Evolutionary conservation across 2,329 filamentous ascomycete genomes (phyloP), one percentile per base, ranked within the genome.

Genomic region (Epichloe aotearoae): DNA sequence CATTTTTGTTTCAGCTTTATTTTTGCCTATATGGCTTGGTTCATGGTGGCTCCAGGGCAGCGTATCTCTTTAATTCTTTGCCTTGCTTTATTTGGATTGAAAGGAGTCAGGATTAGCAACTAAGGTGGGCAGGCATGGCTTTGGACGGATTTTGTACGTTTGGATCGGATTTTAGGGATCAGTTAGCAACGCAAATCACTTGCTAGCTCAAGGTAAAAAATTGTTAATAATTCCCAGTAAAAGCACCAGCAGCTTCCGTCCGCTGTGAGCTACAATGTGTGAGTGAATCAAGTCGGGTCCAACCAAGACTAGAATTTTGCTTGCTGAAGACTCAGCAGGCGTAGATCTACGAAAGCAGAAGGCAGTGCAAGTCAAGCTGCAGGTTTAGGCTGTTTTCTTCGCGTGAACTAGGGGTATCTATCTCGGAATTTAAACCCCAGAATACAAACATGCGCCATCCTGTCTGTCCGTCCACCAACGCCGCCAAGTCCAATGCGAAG

Each of bases 331-430:
- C 30, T 30, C 1, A 1, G 30, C 10, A 30, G 30, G 30, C 30
- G 30, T 11, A 11, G 30, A 30, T n/a, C n/a, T n/a, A 3, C 3
- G 8, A 14, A 7, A 47, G 26, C 17, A 37, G n/a, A 7, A 8
- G 38, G 26, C 17, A 37, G 10, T 47, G 30, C 30, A 20, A 30
- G 17, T 36, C 15, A n/a, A n/a, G 39, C 7, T 17, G 26, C n/a
- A 41, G 19, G 8, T 23, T 11, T 11, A 11, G 10, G 11, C 12
- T 5, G 10, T 41, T 15, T 40, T 20, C 19, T 44, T 42, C 17
- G 40, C 39, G 23, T 46, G 42, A 50, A 45, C 42, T 39, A 38
- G 48, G 48, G 48, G 48, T 50, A 50, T 46, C 48, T 50, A 50
- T 46, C 15, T 46, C 33, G 26, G 6, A 26, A 26, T 7, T 26